These are phyloP conservation scores for Rhodotorula sp. DNA, from an alignment of 1,284 basidiomycete genomes.

Conservation along the genomic window DNA sequence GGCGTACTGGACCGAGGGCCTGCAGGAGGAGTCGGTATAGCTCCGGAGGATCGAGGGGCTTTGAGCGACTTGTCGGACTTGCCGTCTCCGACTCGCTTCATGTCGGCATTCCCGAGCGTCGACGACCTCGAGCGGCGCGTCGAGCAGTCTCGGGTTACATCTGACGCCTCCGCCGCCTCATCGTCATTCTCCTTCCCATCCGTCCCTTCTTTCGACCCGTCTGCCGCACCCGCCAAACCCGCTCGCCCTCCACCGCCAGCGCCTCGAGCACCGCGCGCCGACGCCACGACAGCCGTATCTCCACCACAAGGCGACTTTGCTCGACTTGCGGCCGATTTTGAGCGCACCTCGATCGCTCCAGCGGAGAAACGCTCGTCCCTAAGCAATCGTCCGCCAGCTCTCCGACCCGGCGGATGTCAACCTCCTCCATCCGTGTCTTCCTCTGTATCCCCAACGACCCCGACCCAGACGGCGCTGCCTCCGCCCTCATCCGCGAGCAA, in stretches of 20 bases:
- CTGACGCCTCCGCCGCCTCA: not conserved
- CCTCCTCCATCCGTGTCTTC: not conserved
- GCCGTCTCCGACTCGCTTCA: slow-evolving; percentile 7
- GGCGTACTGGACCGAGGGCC: slow-evolving; percentile 11
- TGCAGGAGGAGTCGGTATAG: slow-evolving; percentile 17
- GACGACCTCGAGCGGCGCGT: slow-evolving; percentile 30
- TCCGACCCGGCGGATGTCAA: not conserved
- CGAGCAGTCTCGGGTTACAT: not conserved
- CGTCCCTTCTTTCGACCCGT: slow-evolving; percentile 18
- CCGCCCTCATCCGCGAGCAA: slow-evolving; percentile 17
- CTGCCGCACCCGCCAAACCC: not conserved
- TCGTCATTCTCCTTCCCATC: not conserved
- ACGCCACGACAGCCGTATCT: not conserved
- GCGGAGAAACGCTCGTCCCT: slow-evolving; percentile 4
- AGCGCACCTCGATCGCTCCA: no score
- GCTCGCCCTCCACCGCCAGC: slow-evolving; percentile 10
- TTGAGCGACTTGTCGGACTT: not conserved
- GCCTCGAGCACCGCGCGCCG: not conserved
- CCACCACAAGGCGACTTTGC: slow-evolving; percentile 13
- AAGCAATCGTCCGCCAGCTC: no score
- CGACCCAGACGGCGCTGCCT: not conserved
- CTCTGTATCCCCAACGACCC: not conserved
- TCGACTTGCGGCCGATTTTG: slow-evolving; percentile 6
- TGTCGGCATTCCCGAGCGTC: slow-evolving; percentile 26
- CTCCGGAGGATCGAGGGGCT: not conserved